Evolutionary conservation across 1,139 yeast species (phyloP), one percentile per base, ranked within the genome.

Genomic region (Pichia sp.): DNA sequence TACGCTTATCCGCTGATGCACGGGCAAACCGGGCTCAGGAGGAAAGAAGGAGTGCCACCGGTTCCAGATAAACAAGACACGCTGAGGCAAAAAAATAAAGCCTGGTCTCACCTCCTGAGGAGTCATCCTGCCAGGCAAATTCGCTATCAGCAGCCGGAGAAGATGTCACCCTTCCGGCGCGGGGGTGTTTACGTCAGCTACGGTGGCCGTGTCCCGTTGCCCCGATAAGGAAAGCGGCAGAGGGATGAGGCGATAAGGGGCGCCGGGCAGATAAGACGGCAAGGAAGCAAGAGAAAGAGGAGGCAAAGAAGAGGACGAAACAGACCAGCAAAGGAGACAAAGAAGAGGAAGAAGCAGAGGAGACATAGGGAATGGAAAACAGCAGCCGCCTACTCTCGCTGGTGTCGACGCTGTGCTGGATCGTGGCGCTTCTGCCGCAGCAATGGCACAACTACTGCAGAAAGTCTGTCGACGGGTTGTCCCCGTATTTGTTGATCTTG

Each of bases 401-500:
- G 59, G 4, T 64, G 3, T 81, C 87, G 1, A 74, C 84, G 47
- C 65, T 75, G 10, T 74, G 87, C 55, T 90, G 97, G 88, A 75
- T 89, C 49, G 79, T 90, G 57, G 96, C 97, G 1, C 92, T 88
- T 66, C 70, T 88, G 30, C 97, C 97, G 0, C 98, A 92, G 67
- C 84, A 88, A 32, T 69, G 80, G 55, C 82, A 85, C 62, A 92
- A 92, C 65, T 89, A 86, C 68, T 73, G 72, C 48, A 80, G 77
- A 65, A 85, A 87, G 65, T 84, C 93, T 1, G 93, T 93, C 1
- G 92, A 85, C 44, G 97, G 97, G 0, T 76, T 92, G 38, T 87
- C 96, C 5, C 82, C 85, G 8, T 74, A 77, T 19, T 88, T 92
- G 62, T 75, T 92, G 10, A 60, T 80, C 23, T 80, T 87, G 50